Base-by-base conservation (phyloP, 192 early-diverging fungal species). In the Thoreauomyces humboldtii region DNA sequence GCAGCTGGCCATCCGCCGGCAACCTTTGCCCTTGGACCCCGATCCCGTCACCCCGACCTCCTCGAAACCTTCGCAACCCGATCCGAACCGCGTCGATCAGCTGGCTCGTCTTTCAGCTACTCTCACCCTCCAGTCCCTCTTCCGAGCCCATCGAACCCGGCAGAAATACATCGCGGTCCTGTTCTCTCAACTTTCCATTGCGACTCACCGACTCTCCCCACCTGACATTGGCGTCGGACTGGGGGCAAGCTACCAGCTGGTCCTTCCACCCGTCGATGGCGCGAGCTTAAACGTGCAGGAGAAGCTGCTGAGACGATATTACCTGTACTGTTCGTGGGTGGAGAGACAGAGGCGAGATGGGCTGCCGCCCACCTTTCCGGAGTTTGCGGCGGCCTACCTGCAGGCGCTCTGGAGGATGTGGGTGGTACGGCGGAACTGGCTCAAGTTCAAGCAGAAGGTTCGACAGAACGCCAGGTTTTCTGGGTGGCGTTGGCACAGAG, bases 311-410 rank as follows among this genome's bases (percentile, higher is more conserved):
- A 46, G 59, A n/a, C 77, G 69, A 35, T 85, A 75, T 59, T 47
- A 67, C 28, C 42, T 11, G 12, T 83, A 76, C 60, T 79, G 77
- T 63, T 19, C 4, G 11, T 55, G 66, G 4, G 62, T 73, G 28
- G 83, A 84, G 58, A 38, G 21, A 7, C 61, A 35, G 24, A 25
- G 48, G 6, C 28, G 52, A 19, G 19, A 27, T 31, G 43, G 33
- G 3, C 28, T 44, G 9, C 70, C 77, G n/a, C 83, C 83, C 2
- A 74, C 72, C n/a, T 85, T 73, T 60, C 75, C 79, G 0, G 59
- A 71, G 14, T 84, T 80, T 52, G 82, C 77, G 45, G 77, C 83
- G 9, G 76, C 76, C 6, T 72, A 67, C 34, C 81, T 85, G n/a
- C 79, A 82, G 48, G 47, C 79, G 12, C 41, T 64, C 5, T 84